Conservation (phyloP, 2,329 filamentous ascomycete genomes). For the Fusarium sp. region DNA sequence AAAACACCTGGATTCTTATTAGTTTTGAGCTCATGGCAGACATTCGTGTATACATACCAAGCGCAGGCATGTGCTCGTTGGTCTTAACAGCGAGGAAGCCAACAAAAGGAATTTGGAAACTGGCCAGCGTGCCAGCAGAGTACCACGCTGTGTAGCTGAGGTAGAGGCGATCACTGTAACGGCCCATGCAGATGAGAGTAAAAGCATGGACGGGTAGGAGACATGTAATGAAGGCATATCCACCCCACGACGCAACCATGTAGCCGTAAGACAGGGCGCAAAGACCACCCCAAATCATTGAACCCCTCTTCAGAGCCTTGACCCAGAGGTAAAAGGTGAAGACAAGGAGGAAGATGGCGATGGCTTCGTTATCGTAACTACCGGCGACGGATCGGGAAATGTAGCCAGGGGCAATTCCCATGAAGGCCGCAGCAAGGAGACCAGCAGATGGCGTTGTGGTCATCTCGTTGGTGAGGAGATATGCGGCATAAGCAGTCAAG, state of each 20-base stretch:
- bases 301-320: conserved; percentile 96
- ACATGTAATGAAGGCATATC: conserved; percentile 99
- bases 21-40: neutral
- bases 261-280: conserved; percentile 98
- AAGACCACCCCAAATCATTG: conserved; percentile 94
- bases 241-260: conserved; percentile 99
- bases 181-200: conserved; percentile 94
- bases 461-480: conserved; percentile 98
- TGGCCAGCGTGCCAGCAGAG: conserved; percentile 91
- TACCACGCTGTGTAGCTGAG: conserved; percentile 99
- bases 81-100: conserved; percentile 96
- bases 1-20: conserved; percentile 77
- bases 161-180: conserved; percentile 93
- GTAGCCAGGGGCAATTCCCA: conserved; percentile 97
- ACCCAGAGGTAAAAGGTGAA: conserved; percentile 99
- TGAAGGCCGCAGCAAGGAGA: conserved; percentile 92
- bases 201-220: conserved; percentile 94
- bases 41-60: conserved; percentile 67
- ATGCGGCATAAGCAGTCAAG: conserved; percentile 90
- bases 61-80: conserved; percentile 97
- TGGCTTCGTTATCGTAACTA: conserved; percentile 99
- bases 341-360: conserved; percentile 97
- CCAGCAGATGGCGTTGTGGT: conserved; percentile 93
- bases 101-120: conserved; percentile 99
- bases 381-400: conserved; percentile 98